These are phyloP conservation scores for Cladophialophora yegresii DNA, from an alignment of 2,329 filamentous ascomycete species.

Conservation along the genomic window DNA sequence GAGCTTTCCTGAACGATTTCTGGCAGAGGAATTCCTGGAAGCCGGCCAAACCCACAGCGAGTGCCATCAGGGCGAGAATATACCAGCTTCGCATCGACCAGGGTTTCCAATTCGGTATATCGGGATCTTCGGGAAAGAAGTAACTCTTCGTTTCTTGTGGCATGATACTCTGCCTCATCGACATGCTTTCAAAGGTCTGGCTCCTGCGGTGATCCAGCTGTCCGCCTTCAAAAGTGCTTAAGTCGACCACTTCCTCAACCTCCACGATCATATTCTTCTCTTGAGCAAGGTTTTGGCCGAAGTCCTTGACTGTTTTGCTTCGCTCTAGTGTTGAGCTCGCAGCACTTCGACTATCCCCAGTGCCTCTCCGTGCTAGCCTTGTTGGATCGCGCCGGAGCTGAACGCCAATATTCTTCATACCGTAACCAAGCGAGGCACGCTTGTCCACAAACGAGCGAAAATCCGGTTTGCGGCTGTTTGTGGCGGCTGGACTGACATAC, in stretches of 20 bases:
- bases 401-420: constrained; percentile 35
- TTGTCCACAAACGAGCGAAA: constrained; percentile 33
- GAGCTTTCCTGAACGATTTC: constrained; percentile 42
- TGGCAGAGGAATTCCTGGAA: constrained; percentile 43
- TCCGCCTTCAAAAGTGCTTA: constrained; percentile 45
- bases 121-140: constrained; percentile 41
- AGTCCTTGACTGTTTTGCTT: constrained; percentile 39
- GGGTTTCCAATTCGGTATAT: constrained; percentile 44
- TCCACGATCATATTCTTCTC: constrained; percentile 49
- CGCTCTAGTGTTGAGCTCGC: constrained; percentile 25
- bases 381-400: constrained; percentile 33
- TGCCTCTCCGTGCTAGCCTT: constrained; percentile 19
- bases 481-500: constrained; percentile 19
- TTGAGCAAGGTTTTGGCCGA: constrained; percentile 48
- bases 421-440: constrained; percentile 32
- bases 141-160: constrained; percentile 40
- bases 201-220: constrained; percentile 22
- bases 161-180: constrained; percentile 19
- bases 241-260: constrained; percentile 47
- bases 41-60: constrained; percentile 40
- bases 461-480: constrained; percentile 21
- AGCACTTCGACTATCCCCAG: constrained; percentile 4
- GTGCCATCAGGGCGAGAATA: constrained; percentile 39
- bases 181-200: constrained; percentile 20
- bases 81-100: constrained; percentile 41